Conservation (phyloP, 306 rosid species). For the Ormosia emarginata region DNA sequence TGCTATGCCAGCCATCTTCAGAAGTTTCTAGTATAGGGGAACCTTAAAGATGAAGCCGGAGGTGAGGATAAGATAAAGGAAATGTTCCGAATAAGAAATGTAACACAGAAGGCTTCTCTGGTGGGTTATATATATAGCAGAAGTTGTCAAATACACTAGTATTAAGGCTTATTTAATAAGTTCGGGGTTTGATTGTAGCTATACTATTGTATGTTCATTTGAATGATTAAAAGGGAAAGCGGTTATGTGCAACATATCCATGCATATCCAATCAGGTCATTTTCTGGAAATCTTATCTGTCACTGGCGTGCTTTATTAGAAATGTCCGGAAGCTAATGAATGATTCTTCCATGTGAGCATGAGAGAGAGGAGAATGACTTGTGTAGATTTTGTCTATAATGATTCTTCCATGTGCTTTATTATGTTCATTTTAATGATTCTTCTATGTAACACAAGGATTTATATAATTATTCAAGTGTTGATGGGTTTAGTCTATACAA, state of each 20-base stretch:
- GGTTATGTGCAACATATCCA: constrained; percentile 25
- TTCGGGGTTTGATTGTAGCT: not conserved
- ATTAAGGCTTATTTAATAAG: constrained; percentile 3
- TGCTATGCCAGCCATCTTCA: constrained; percentile 70
- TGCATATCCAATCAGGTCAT: constrained; percentile 33
- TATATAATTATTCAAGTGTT: no score
- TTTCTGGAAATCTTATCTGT: constrained; percentile 55
- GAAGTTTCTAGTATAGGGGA: constrained; percentile 16
- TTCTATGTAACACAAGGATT: no score
- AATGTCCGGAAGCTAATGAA: constrained; percentile 75
- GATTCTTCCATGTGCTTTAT: no score
- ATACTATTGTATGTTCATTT: not conserved
- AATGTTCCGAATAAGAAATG: constrained; percentile 4
- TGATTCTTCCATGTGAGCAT: constrained; percentile 67
- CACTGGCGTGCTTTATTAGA: constrained; percentile 47
- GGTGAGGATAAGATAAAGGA: constrained; percentile 16
- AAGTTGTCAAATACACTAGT: constrained; percentile 2
- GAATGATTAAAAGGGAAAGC: constrained; percentile 27
- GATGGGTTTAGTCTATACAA: no score
- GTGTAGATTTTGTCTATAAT: no score
- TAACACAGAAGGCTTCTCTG: constrained; percentile 36
- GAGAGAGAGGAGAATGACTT: not conserved
- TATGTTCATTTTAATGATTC: no score
- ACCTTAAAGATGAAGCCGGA: not conserved
- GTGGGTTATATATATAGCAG: constrained; percentile 27